These are phyloP conservation scores for Kokia cookei DNA, from an alignment of 441 rosid genomes.

Conservation along the genomic window DNA sequence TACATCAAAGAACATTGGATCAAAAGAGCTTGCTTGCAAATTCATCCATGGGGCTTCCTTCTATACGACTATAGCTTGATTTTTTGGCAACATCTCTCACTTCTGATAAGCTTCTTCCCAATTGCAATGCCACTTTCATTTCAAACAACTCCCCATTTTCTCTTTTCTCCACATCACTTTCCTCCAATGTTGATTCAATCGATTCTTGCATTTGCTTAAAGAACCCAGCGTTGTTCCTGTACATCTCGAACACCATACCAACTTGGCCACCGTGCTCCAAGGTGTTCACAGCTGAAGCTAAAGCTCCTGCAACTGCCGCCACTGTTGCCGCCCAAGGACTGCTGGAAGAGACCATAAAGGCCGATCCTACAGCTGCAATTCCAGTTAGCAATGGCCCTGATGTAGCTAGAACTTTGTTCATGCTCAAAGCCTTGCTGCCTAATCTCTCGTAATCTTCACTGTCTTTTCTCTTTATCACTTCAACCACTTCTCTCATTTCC, in stretches of 20 bases:
- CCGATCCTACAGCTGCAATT: conserved; percentile 33
- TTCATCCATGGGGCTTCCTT: conserved; percentile 36
- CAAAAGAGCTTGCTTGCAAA: conserved; percentile 72
- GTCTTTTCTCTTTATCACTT: conserved; percentile 48
- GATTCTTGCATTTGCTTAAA: conserved; percentile 26
- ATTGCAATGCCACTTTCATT: conserved; percentile 49
- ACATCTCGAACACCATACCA: conserved; percentile 84
- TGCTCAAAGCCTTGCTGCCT: conserved; percentile 41
- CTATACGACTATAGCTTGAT: conserved; percentile 4
- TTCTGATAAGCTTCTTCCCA: conserved; percentile 71
- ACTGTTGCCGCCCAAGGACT: conserved; percentile 21
- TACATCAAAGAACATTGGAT: not conserved
- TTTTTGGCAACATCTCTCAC: conserved; percentile 46
- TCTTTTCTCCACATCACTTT: conserved; percentile 31
- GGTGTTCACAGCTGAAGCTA: conserved; percentile 42
- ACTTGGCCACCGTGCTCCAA: conserved; percentile 66
- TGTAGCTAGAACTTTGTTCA: conserved; percentile 51
- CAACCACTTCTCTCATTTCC: conserved; percentile 44
- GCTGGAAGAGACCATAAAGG: conserved; percentile 15
- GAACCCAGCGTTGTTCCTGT: conserved; percentile 63
- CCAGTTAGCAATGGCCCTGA: conserved; percentile 63
- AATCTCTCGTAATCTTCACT: conserved; percentile 52
- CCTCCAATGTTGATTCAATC: conserved; percentile 33
- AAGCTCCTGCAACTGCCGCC: conserved; percentile 42
- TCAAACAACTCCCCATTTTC: conserved; percentile 55